Base-by-base conservation (phyloP, 2,329 filamentous ascomycete species). In the Magnaporthiopsis poae region DNA sequence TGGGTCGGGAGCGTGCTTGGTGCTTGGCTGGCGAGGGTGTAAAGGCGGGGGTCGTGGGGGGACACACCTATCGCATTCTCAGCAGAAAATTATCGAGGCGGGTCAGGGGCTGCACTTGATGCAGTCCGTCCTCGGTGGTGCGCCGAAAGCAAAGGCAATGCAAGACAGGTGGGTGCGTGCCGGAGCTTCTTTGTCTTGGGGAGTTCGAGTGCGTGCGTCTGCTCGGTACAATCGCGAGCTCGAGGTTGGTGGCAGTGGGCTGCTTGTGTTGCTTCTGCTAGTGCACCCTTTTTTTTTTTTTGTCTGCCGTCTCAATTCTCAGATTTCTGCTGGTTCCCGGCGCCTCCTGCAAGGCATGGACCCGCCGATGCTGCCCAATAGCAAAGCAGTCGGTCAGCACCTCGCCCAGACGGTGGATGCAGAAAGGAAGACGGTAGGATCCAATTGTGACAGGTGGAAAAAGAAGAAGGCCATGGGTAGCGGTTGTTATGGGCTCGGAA, bases 311-410 rank as follows among this genome's bases (percentile, higher is more conserved):
- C 39, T 52, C 18, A 21, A 18, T 52, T 52, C 39, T 21, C 39
- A 18, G 5, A 18, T 52, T 61, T 9, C 59, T 65, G 56, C 56
- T 61, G 64, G 56, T 65, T 65, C 64, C 64, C 64, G 39, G 15
- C 15, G 15, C 60, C 5, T 61, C 56, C 64, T 61, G 64, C 39
- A 52, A 36, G 64, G 56, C 29, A 65, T 33, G 59, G 64, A 27
- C 31, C 56, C 56, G 33, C 39, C 39, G 60, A 62, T 52, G 39
- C 39, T 52, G 15, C 15, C 39, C 39, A 52, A 52, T 52, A 21
- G 18, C 18, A 52, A 52, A 18, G 39, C 5, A 52, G 4, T 1
- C 21, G 39, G 39, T 52, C 39, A 52, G 39, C 39, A 52, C 39
- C 39, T 52, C 39, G 39, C 39, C 39, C 39, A 21, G 21, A 52